A percentile compares a stretch with the other conserved stretches of the same genome.
Conservation (phyloP, 225 moss, liverwort and hornwort genomes). For the Marchantia polymorpha region DNA sequence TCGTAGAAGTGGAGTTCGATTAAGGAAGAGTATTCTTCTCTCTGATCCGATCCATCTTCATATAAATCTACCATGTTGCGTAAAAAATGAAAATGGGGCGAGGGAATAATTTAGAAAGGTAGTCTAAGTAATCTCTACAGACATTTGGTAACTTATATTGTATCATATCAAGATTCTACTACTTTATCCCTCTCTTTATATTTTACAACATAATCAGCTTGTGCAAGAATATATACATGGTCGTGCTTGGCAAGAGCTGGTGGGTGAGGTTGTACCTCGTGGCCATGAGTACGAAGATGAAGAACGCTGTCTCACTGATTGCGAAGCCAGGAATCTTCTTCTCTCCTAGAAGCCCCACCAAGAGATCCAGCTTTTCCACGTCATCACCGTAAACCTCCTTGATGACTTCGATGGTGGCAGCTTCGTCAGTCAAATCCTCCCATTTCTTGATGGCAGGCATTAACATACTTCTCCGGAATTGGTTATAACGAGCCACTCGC, state of each 20-base stretch:
- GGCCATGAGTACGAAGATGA: constrained; percentile 64
- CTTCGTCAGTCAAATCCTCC: constrained; percentile 52
- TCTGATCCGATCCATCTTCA: too few species aligned
- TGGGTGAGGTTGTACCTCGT: constrained; percentile 17
- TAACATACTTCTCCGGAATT: constrained; percentile 18
- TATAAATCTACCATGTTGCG: too few species aligned
- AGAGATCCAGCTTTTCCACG: constrained; percentile 56
- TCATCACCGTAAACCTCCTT: constrained; percentile 51
- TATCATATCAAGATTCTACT: too few species aligned
- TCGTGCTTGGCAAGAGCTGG: not conserved
- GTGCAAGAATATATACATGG: too few species aligned
- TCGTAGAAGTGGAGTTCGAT: too few species aligned
- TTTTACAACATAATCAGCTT: too few species aligned
- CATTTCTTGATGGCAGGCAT: constrained; percentile 31
- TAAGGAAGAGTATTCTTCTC: too few species aligned
- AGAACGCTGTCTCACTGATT: constrained; percentile 63
- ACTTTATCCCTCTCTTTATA: too few species aligned
- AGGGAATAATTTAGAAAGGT: too few species aligned
- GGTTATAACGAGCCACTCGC: constrained; percentile 12
- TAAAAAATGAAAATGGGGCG: too few species aligned
- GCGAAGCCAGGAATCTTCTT: constrained; percentile 60
- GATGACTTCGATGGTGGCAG: constrained; percentile 25
- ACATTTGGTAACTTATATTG: too few species aligned
- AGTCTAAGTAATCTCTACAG: too few species aligned
- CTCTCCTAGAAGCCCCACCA: constrained; percentile 55